Base-by-base conservation (phyloP, 2,329 filamentous ascomycete species). In the Fusarium marasasianum region DNA sequence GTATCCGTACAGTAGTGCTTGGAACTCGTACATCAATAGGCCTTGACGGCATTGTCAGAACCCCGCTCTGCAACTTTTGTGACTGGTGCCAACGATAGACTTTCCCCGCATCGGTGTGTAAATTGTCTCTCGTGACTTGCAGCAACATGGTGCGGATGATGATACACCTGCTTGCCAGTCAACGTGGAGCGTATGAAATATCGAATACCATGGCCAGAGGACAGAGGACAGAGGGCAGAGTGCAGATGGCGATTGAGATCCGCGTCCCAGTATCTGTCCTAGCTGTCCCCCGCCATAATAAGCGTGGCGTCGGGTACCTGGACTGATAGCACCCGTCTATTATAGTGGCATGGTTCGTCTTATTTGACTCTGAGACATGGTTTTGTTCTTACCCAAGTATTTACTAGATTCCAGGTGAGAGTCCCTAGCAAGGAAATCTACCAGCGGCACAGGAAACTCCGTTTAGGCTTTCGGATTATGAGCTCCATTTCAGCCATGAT, bases 181-280 rank as follows among this genome's bases (percentile, higher is more conserved):
- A 17, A 43, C 33, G 33, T 17, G 33, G 33, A 35, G 33, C 33
- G 15, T 35, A 35, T 35, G 35, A 40, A 60, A n/a, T 56, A 61
- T 45, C 54, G n/a, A 48, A 57, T 62, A 22, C 26, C 14, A 14
- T n/a, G 26, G 53, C 47, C 29, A 44, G 26, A 55, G 44, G 47
- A 51, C 62, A 44, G n/a, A n/a, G 22, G 24, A 26, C 29, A 44
- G 26, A 55, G 44, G 47, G 54, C 62, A 44, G n/a, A n/a, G 22
- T 40, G 65, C 64, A 76, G 71, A 73, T 72, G 61, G 72, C 31
- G 57, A 55, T 65, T 57, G 37, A 75, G 71, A 75, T 76, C 55
- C 55, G n/a, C 67, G 47, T 70, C 60, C 51, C 55, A 56, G 51
- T 57, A 65, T 72, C 57, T 58, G 43, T 59, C 51, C 50, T 57